Base-by-base conservation (phyloP, 2,329 filamentous ascomycete genomes). In the Cylindrodendrum hubeiense region DNA sequence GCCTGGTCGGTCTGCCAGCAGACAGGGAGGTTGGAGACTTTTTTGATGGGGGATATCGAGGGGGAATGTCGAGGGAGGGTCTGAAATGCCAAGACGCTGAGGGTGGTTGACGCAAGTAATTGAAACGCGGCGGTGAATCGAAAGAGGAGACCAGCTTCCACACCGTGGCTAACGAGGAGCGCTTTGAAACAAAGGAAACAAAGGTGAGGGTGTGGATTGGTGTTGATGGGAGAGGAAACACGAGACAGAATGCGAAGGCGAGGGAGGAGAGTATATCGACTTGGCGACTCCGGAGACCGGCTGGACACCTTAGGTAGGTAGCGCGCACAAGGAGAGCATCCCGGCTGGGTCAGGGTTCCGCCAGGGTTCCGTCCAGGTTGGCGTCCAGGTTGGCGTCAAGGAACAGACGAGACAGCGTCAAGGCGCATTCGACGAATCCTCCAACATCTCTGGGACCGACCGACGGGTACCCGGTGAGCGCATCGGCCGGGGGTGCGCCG, bases 1-100 rank as follows among this genome's bases (percentile, higher is more conserved):
- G 17, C 43, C 37, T n/a, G 37, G 37, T 39, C 17, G 15, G 37
- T 39, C 37, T 59, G 61, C 61, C 61, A 49, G 61, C 61, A 63
- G 61, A 54, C 60, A 19, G 41, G 52, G 54, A 53, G 21, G 37
- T 39, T 17, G 37, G 37, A 19, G n/a, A 39, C 15, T n/a, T n/a
- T 39, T 17, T 7, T 5, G 19, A 37, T 17, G 21, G 12, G 24
- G 22, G 30, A 37, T 46, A 39, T 3, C 9, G 12, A 21, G 28
- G n/a, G 19, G 33, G 22, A 41, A 21, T 44, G 26, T 50, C 28
- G 28, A 28, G 19, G 7, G 26, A 22, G 43, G 43, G 30, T 39
- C 52, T 17, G 24, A 34, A 13, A 10, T 55, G 34, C 24, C 39
- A 55, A 55, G 24, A 28, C 37, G 7, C 17, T 8, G 37, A 39